phyloP scores from a whole-genome alignment of 1,139 yeast species.

The Yamadazyma dushanensis region DNA sequence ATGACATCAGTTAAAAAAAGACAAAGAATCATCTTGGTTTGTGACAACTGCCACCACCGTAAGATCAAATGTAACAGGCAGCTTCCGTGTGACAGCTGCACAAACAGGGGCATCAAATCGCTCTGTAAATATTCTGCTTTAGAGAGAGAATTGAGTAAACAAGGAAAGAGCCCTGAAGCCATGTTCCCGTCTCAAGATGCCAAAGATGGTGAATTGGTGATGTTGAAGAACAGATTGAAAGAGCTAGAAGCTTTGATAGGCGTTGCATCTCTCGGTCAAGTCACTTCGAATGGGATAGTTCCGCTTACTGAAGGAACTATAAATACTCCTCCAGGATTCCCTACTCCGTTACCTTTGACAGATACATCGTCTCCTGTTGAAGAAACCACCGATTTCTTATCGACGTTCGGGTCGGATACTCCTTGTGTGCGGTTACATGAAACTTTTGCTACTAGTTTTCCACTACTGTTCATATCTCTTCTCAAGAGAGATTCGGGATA shows the following conservation, averaged over 20 bases:
- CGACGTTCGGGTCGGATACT: slow-evolving; percentile 6
- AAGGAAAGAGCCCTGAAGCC: slow-evolving; percentile 14
- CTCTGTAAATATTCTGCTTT: slow-evolving; percentile 17
- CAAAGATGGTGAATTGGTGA: slow-evolving; percentile 4
- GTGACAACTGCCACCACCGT: slow-evolving; percentile 20
- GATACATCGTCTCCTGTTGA: slow-evolving; percentile 1
- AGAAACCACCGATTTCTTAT: slow-evolving; percentile 14
- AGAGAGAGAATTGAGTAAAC: slow-evolving; percentile 17
- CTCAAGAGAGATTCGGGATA: slow-evolving; percentile 15
- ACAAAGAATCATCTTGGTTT: slow-evolving; percentile 18
- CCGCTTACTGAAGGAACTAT: background rate
- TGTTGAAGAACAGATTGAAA: slow-evolving; percentile 5
- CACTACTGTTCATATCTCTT: slow-evolving; percentile 13
- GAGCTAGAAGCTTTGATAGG: slow-evolving; percentile 10
- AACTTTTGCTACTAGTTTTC: slow-evolving; percentile 12
- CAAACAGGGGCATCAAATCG: slow-evolving; percentile 13
- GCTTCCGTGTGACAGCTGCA: slow-evolving; percentile 19
- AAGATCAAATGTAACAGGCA: slow-evolving; percentile 19
- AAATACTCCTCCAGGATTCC: background rate
- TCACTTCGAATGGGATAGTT: background rate
- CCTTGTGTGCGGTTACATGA: slow-evolving; percentile 13
- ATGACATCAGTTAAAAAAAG: slow-evolving; percentile 14
- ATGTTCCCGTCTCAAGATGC: slow-evolving; percentile 6
- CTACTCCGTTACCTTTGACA: background rate
- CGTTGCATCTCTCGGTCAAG: slow-evolving; percentile 2